Base-by-base conservation (phyloP, 108 stramenopile genomes). In the Thalassiosira profunda region DNA sequence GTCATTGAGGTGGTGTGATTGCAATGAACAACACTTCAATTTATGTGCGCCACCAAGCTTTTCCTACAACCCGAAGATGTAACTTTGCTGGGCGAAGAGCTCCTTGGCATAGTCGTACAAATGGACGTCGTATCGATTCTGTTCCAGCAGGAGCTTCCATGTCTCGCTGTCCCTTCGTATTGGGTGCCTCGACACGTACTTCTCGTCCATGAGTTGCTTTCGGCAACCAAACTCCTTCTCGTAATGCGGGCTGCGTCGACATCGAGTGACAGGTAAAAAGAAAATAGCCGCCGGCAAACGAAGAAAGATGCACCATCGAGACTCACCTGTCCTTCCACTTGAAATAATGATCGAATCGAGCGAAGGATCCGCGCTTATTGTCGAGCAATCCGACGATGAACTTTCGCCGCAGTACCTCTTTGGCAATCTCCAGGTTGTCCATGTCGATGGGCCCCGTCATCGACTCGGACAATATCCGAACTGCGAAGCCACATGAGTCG, bases 261-360 rank as follows among this genome's bases (percentile, higher is more conserved):
- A n/a, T n/a, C n/a, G n/a, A n/a, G n/a, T n/a, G n/a, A n/a, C n/a
- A n/a, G n/a, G n/a, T n/a, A n/a, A n/a, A n/a, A n/a, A n/a, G n/a
- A n/a, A n/a, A n/a, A n/a, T n/a, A n/a, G n/a, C n/a, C n/a, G n/a
- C n/a, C n/a, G n/a, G n/a, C n/a, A n/a, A n/a, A n/a, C n/a, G n/a
- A n/a, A n/a, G n/a, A n/a, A n/a, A n/a, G n/a, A n/a, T n/a, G n/a
- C n/a, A n/a, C n/a, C n/a, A n/a, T n/a, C n/a, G n/a, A n/a, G n/a
- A n/a, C n/a, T n/a, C n/a, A n/a, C n/a, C n/a, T 75, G 15, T 77
- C 70, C 15, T 77, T 70, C 77, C 77, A 79, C 46, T 70, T 73
- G 33, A 79, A 79, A 51, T 79, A 79, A 37, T 70, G 71, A 30
- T 73, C 72, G 43, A 79, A 79, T 59, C 77, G 28, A 7, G 70